These are phyloP conservation scores for Brettanomyces custersianus DNA, from an alignment of 805 yeast species.

Conservation along the genomic window DNA sequence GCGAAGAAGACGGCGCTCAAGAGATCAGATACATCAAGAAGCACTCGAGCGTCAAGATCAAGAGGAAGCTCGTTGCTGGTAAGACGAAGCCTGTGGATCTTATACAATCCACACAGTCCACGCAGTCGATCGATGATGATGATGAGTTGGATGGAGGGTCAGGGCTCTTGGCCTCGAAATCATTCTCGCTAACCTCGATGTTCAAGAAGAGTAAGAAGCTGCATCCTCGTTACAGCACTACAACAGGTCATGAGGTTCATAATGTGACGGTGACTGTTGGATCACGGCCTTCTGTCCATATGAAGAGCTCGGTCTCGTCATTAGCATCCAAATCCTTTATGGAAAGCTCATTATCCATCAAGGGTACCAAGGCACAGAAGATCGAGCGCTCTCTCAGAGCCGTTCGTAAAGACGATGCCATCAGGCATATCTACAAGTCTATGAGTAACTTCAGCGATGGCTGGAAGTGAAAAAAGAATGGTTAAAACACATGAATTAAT, in stretches of 20 bases:
- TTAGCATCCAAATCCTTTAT: constrained; percentile 6
- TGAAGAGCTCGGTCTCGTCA: constrained; percentile 22
- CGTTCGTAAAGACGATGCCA: constrained; percentile 6
- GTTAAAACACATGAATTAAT: too few species aligned
- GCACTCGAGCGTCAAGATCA: constrained; percentile 35
- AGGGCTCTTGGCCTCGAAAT: constrained; percentile 17
- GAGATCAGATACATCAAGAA: constrained; percentile 25
- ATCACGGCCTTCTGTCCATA: constrained; percentile 15
- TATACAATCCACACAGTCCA: constrained; percentile 24
- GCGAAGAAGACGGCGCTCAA: constrained; percentile 25
- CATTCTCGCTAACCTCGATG: constrained; percentile 22
- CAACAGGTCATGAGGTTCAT: constrained; percentile 18
- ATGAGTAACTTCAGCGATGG: constrained; percentile 6
- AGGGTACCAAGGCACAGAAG: constrained; percentile 10
- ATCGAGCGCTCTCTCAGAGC: constrained; percentile 14
- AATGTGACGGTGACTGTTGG: constrained; percentile 24
- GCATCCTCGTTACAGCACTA: constrained; percentile 13
- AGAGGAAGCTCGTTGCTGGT: constrained; percentile 40
- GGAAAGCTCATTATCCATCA: constrained; percentile 7
- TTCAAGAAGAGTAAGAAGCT: constrained; percentile 14
- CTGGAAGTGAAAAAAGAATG: not conserved
- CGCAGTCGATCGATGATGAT: constrained; percentile 24
- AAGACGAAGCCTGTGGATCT: not conserved
- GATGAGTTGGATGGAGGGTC: constrained; percentile 9
- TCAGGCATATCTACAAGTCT: constrained; percentile 9